Base-by-base conservation (phyloP, 1,284 basidiomycete species). In the Phaffia rhodozyma region DNA sequence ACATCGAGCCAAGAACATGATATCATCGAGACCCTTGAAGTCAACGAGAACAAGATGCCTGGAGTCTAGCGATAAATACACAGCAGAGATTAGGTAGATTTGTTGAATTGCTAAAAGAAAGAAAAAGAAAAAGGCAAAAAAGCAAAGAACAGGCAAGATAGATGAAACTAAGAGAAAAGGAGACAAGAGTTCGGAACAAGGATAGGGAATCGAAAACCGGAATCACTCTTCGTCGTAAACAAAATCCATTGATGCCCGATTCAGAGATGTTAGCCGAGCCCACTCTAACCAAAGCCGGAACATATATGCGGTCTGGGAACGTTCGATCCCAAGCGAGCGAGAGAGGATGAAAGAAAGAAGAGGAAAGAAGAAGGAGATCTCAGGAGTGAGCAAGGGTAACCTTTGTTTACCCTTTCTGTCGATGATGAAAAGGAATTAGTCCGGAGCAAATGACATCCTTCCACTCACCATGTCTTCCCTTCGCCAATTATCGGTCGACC, bases 271-370 rank as follows among this genome's bases (percentile, higher is more conserved):
- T 54, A 61, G 47, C 20, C 60, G 23, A 32, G 64, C 60, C 64
- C 64, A 66, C 25, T 66, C 60, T 29, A 66, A 51, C 47, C 62
- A 66, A 21, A 65, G 63, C 1, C 64, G 49, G 54, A 62, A 61
- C 64, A 66, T 66, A 52, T 66, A 66, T 23, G 64, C 64, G 5
- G 64, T 66, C 57, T 58, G 21, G 11, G 1, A 34, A 13, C 5
- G 16, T 43, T 43, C 13, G 38, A 43, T 43, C 13, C 38, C 38
- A 43, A 43, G 38, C 13, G 34, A 21, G 16, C 34, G 48, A 58
- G 3, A 58, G 56, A 58, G 11, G n/a, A n/a, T n/a, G n/a, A n/a
- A 7, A 16, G 13, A 16, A 43, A 11, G 38, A 11, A 11, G 13
- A 43, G 13, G 38, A 16, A 11, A 43, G 32, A 43, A 43, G 38